Evolutionary conservation across 371 early-diverging fungal species (phyloP).

Genomic region (Lichtheimia hyalospora): DNA sequence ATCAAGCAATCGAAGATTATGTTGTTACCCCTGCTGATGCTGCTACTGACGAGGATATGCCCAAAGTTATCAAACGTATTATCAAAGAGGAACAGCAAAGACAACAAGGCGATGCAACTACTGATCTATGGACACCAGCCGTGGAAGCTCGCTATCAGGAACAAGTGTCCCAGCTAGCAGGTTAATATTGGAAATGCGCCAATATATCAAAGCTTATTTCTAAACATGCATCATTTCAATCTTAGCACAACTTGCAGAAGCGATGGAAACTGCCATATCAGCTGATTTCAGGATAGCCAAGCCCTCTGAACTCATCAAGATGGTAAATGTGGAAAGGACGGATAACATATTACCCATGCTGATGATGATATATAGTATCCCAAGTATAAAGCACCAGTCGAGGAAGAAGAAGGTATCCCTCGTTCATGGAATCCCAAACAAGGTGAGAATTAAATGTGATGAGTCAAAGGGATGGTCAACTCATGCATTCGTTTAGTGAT

Average conservation of each 20-base stretch:
- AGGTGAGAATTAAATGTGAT: slow-evolving; percentile 17
- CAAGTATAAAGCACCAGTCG: slow-evolving; percentile 23
- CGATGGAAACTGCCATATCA: slow-evolving; percentile 46
- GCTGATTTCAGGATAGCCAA: slow-evolving; percentile 39
- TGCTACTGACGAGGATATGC: slow-evolving; percentile 19
- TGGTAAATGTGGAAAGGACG: slow-evolving; percentile 22
- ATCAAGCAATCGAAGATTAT: slow-evolving; percentile 8
- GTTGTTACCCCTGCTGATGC: slow-evolving; percentile 25
- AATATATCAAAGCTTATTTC: neutral
- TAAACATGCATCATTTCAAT: too few species aligned
- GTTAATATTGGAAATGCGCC: slow-evolving; percentile 14
- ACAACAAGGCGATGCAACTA: neutral
- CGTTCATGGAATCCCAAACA: slow-evolving; percentile 44
- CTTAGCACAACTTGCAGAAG: slow-evolving; percentile 20
- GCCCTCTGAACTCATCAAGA: slow-evolving; percentile 43
- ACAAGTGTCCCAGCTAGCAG: slow-evolving; percentile 23
- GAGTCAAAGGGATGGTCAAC: neutral
- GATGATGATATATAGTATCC: slow-evolving; percentile 26
- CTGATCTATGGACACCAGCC: slow-evolving; percentile 39
- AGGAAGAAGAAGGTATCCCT: slow-evolving; percentile 24
- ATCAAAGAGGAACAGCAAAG: slow-evolving; percentile 20
- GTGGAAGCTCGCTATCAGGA: slow-evolving; percentile 26
- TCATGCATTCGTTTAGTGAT: slow-evolving; percentile 19
- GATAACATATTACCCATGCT: neutral
- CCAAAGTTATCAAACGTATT: slow-evolving; percentile 32